Base-by-base conservation (phyloP, 2,329 filamentous ascomycete species). In the Ophiostoma quercus region DNA sequence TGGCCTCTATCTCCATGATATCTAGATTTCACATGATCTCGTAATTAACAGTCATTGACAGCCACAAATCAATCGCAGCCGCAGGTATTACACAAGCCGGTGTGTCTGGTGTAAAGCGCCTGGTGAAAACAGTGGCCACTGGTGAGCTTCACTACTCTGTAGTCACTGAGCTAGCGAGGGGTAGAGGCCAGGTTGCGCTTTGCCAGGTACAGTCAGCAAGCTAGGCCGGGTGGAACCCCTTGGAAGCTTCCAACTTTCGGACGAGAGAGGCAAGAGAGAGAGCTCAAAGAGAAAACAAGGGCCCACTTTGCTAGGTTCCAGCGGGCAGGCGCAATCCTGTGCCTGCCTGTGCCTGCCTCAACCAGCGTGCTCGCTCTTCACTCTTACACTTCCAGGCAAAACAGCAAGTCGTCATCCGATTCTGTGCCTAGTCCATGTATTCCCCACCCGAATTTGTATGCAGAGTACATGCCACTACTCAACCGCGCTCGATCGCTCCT, bases 341-440 rank as follows among this genome's bases (percentile, higher is more conserved):
- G 62, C 41, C 22, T 47, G 37, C 34, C 57, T 47, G 29, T 34
- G 43, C 19, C 51, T 57, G 51, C n/a, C 39, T 14, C 47, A 72
- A 72, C 72, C 74, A 67, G 66, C 65, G 39, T 19, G 34, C 5
- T 63, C 60, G 60, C 34, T 32, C 39, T 54, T 32, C 60, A 22
- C 11, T 54, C 66, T 39, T 67, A 34, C 66, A 25, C 47, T 37
- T 32, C 43, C 60, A 69, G 68, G 68, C 62, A 66, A 65, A 68
- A 47, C 29, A 32, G 25, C 65, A 74, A 74, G 73, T 77, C 77
- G 77, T 78, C 76, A 78, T 77, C 75, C 74, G 32, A 69, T 74
- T 72, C 75, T 72, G 76, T 75, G 75, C 76, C 76, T 77, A 72
- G 71, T 65, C 9, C 12, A 69, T 57, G 72, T 73, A 73, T 69